Evolutionary conservation across 2,329 filamentous ascomycete species (phyloP).

Genomic region (Didymella arachidicola): DNA sequence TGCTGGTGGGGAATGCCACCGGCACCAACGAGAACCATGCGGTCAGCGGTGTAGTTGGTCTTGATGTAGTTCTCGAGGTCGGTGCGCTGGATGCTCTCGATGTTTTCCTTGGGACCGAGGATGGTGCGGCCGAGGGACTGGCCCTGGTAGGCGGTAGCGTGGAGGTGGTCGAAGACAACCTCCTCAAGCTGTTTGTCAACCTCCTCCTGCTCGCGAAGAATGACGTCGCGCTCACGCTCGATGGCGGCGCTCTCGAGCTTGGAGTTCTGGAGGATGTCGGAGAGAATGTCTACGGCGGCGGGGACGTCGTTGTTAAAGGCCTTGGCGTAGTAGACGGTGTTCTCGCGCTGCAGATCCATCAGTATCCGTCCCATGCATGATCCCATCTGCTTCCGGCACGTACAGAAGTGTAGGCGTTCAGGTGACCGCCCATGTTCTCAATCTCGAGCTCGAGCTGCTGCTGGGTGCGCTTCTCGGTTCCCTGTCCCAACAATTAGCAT

Average conservation of each 20-base stretch:
- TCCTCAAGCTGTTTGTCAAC: slow-evolving; percentile 99
- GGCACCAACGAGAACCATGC: slow-evolving; percentile 97
- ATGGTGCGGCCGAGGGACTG: slow-evolving; percentile 98
- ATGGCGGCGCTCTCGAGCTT: slow-evolving; percentile 93
- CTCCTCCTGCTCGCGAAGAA: slow-evolving; percentile 98
- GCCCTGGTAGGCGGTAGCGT: slow-evolving; percentile 96
- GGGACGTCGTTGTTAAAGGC: slow-evolving; percentile 98
- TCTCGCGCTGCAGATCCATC: slow-evolving; percentile 76
- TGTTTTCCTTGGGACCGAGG: slow-evolving; percentile 97
- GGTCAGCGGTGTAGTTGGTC: slow-evolving; percentile 99
- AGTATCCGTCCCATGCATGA: slow-evolving; percentile 26
- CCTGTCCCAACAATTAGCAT: slow-evolving; percentile 61
- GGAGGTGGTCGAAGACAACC: slow-evolving; percentile 98
- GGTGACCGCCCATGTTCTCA: slow-evolving; percentile 99
- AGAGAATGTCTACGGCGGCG: slow-evolving; percentile 95
- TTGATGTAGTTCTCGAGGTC: slow-evolving; percentile 97
- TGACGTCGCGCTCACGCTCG: slow-evolving; percentile 98
- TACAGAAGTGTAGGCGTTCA: slow-evolving; percentile 99
- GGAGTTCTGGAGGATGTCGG: slow-evolving; percentile 99
- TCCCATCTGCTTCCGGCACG: slow-evolving; percentile 41
- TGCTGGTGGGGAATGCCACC: slow-evolving; percentile 93
- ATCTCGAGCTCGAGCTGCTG: slow-evolving; percentile 99
- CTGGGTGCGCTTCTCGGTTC: slow-evolving; percentile 92
- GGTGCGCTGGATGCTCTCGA: slow-evolving; percentile 89
- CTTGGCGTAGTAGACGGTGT: slow-evolving; percentile 99